These are phyloP conservation scores for Sporisorium iseilematis-ciliati DNA, from an alignment of 1,284 basidiomycete species.

Conservation along the genomic window DNA sequence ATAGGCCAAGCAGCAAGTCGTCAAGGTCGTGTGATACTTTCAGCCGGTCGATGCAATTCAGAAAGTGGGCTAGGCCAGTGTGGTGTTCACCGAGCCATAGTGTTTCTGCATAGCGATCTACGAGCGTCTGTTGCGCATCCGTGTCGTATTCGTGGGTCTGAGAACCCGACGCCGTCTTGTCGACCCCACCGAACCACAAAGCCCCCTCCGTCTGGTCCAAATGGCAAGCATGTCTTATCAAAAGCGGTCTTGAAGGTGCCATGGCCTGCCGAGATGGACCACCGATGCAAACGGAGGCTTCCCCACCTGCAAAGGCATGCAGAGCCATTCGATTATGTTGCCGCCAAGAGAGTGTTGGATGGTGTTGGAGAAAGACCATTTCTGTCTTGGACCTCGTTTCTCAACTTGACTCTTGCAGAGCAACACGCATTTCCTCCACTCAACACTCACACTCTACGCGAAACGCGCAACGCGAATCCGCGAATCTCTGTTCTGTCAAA, in stretches of 20 bases:
- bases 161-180: background rate
- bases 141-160: background rate
- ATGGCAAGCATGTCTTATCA: conserved; percentile 20
- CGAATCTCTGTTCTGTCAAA: conserved; percentile 1
- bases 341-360: background rate
- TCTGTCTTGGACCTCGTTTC: background rate
- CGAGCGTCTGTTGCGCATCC: background rate
- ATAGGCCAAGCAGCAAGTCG: conserved; percentile 26
- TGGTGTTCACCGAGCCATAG: conserved; percentile 51
- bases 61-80: conserved; percentile 37
- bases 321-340: conserved; percentile 17
- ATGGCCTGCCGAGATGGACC: conserved; percentile 16
- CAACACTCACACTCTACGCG: conserved; percentile 8
- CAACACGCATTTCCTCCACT: conserved; percentile 6
- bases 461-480: conserved; percentile 13
- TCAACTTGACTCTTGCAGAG: background rate
- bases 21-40: conserved; percentile 17
- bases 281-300: background rate
- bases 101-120: conserved; percentile 26
- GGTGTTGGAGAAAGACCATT: conserved; percentile 2
- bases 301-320: background rate
- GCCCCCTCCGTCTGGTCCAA: conserved; percentile 26
- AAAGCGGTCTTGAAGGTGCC: background rate
- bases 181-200: conserved; percentile 24
- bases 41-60: conserved; percentile 34